phyloP scores from a whole-genome alignment of 2,329 filamentous ascomycete species.

The Thelonectria olida region DNA sequence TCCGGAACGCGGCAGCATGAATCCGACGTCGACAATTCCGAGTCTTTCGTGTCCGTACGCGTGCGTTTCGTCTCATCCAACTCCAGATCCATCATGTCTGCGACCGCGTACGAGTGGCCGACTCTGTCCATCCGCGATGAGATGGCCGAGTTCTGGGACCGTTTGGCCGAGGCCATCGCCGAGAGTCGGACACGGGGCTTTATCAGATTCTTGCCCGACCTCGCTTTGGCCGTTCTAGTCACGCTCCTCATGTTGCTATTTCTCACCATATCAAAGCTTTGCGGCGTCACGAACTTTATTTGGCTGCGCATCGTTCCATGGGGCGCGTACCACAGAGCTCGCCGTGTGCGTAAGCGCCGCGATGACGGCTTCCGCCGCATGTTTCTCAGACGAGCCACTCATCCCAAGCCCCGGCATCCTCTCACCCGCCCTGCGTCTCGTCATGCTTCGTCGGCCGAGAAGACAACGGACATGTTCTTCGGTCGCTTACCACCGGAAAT shows the following conservation, averaged over 20 bases:
- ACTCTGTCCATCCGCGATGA: constrained; percentile 22
- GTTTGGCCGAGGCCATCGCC: constrained; percentile 20
- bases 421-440: constrained; percentile 12
- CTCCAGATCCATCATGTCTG: constrained; percentile 9
- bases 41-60: background rate
- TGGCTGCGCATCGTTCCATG: constrained; percentile 17
- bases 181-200: constrained; percentile 8
- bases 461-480: constrained; percentile 14
- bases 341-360: constrained; percentile 12
- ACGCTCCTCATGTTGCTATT: constrained; percentile 12
- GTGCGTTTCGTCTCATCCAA: too few species aligned
- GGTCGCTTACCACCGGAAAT: constrained; percentile 18
- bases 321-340: constrained; percentile 15
- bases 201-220: constrained; percentile 9
- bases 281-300: constrained; percentile 11
- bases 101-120: constrained; percentile 15
- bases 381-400: background rate
- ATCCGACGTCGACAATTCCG: constrained; percentile 9
- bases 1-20: constrained; percentile 8
- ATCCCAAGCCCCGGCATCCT: background rate
- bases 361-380: constrained; percentile 13
- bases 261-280: constrained; percentile 10
- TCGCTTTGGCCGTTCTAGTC: constrained; percentile 7
- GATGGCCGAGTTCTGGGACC: constrained; percentile 20
- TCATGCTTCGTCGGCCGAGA: background rate